Percentiles rank a stretch among this genome's conserved stretches.
These are phyloP conservation scores for Monosporascus sp. DNA, from an alignment of 2,329 filamentous ascomycete species.

Conservation along the genomic window DNA sequence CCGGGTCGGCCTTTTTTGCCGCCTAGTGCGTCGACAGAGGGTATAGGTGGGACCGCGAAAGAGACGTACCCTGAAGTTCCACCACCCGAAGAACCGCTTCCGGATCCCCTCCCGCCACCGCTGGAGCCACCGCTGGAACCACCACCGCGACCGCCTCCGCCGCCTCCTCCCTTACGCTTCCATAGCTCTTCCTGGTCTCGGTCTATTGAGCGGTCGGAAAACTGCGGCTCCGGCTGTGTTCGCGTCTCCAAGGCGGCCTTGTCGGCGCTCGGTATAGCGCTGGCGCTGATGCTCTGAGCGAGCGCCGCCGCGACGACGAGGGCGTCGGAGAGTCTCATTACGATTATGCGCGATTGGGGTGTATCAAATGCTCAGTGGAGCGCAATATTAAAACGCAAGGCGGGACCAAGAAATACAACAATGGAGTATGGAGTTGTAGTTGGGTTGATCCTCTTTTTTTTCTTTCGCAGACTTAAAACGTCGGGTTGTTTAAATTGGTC, in stretches of 20 bases:
- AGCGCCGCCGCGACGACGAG: conserved; percentile 18
- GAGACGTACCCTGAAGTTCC: conserved; percentile 11
- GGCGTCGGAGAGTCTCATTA: conserved; percentile 22
- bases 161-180: conserved; percentile 50
- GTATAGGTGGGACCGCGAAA: too few relatives aligned
- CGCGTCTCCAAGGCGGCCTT: conserved; percentile 13
- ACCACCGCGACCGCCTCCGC: conserved; percentile 30
- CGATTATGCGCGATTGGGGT: conserved; percentile 1
- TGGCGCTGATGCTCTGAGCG: conserved; percentile 14
- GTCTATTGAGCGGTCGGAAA: conserved; percentile 4
- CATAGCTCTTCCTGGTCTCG: conserved; percentile 40
- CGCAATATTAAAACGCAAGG: background rate
- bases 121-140: conserved; percentile 13
- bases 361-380: background rate
- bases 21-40: too few relatives aligned
- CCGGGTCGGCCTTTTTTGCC: too few relatives aligned
- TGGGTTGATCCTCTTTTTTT: too few relatives aligned
- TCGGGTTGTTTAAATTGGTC: too few relatives aligned
- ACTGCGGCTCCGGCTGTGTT: conserved; percentile 9
- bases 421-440: too few relatives aligned
- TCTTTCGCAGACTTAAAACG: too few relatives aligned
- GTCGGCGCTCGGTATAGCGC: conserved; percentile 12
- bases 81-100: conserved; percentile 17
- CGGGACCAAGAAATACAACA: too few relatives aligned
- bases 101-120: conserved; percentile 12